phyloP scores from a whole-genome alignment of 257 asterid species.

The Perilla frutescens region DNA sequence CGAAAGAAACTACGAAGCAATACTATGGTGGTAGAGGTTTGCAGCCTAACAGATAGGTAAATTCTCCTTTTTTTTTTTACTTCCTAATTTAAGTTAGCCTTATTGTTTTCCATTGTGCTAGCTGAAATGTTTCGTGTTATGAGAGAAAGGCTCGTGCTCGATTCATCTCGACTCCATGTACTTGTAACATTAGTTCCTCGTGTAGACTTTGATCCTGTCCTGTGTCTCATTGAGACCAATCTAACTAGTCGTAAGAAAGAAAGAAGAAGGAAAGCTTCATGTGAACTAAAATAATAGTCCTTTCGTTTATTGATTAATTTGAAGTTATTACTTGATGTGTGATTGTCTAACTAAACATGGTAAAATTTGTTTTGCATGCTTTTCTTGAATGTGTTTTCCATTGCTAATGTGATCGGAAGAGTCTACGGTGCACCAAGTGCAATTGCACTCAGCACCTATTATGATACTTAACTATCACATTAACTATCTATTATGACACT shows the following conservation, averaged over 20 bases:
- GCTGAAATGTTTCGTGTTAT: background rate
- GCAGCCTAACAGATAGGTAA: constrained; percentile 68
- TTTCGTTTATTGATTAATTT: background rate
- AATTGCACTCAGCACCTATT: too few relatives aligned
- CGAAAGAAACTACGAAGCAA: constrained; percentile 78
- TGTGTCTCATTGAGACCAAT: background rate
- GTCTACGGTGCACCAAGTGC: too few relatives aligned
- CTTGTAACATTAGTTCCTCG: background rate
- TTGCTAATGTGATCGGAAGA: too few relatives aligned
- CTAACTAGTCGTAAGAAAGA: background rate
- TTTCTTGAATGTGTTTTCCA: too few relatives aligned
- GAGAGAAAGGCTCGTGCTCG: background rate
- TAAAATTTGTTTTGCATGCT: too few relatives aligned
- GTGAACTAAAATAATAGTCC: background rate
- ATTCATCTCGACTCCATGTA: background rate
- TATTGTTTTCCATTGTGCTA: background rate
- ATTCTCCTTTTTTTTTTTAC: constrained; percentile 17
- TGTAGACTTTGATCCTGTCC: too few relatives aligned
- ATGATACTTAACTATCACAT: too few relatives aligned
- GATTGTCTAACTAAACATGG: background rate
- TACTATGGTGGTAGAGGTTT: constrained; percentile 82
- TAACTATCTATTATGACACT: too few relatives aligned
- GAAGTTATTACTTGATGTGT: background rate
- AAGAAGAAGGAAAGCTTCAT: background rate
- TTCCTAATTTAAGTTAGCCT: background rate